A percentile compares a stretch with the other conserved stretches of the same genome.
Conservation (phyloP, 352 stramenopile genomes). For the Globisporangium irregulare region DNA sequence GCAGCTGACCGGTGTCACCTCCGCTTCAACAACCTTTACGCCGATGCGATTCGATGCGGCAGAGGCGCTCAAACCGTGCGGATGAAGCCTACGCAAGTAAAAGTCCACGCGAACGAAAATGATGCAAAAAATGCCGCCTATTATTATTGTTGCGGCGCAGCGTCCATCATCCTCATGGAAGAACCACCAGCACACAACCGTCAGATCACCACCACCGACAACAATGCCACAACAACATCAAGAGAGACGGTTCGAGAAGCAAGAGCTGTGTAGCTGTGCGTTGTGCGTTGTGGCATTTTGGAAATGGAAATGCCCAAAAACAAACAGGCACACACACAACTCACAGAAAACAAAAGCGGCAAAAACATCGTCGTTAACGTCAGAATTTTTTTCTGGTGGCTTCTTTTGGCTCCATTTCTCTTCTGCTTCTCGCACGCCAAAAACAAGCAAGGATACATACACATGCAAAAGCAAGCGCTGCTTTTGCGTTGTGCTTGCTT, state of each 20-base stretch:
- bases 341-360: neutral
- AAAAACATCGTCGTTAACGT: neutral
- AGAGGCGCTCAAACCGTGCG: no score
- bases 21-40: neutral
- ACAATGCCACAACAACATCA: neutral
- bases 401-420: neutral
- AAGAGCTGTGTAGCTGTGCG: neutral
- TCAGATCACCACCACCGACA: neutral
- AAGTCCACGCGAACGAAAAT: neutral
- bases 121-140: neutral
- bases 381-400: neutral
- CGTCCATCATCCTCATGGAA: neutral
- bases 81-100: neutral
- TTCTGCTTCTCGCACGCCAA: neutral
- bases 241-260: conserved; percentile 3
- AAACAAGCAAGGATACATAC: neutral
- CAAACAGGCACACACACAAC: neutral
- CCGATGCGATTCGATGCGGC: neutral
- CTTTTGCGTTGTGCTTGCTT: neutral
- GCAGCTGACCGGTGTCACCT: neutral
- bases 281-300: no score
- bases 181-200: neutral
- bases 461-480: neutral
- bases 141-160: neutral
- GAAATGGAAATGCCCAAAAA: neutral